Conservation (phyloP, 768 basidiomycete genomes). For the Brasilioporus rufonigricans region DNA sequence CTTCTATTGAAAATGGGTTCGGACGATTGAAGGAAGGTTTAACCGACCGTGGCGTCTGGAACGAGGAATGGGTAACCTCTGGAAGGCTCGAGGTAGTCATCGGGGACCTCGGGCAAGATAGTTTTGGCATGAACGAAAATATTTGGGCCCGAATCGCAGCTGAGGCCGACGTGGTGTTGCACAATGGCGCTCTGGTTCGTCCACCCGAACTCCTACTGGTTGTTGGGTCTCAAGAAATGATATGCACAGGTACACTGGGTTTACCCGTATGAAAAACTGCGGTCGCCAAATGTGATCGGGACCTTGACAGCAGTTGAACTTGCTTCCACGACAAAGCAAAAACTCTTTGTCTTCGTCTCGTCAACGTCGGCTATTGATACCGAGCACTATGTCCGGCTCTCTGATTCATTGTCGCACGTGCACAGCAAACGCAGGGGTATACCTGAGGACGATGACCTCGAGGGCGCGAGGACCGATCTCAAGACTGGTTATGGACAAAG, state of each 20-base stretch:
- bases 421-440: constrained; percentile 57
- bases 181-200: constrained; percentile 95
- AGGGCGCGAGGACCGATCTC: constrained; percentile 70
- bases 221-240: neutral
- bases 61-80: constrained; percentile 71
- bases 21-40: constrained; percentile 69
- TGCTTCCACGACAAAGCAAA: constrained; percentile 69
- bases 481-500: constrained; percentile 95
- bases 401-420: constrained; percentile 58
- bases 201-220: neutral
- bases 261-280: constrained; percentile 93
- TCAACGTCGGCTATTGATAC: constrained; percentile 95
- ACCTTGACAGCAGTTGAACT: constrained; percentile 84
- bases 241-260: constrained; percentile 90
- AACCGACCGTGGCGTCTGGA: constrained; percentile 83
- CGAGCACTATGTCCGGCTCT: constrained; percentile 83
- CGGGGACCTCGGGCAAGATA: constrained; percentile 77
- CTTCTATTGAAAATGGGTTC: constrained; percentile 58
- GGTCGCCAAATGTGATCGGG: constrained; percentile 88
- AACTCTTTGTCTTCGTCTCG: constrained; percentile 86
- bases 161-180: constrained; percentile 81
- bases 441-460: constrained; percentile 84
- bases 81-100: constrained; percentile 73
- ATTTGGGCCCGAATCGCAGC: constrained; percentile 65
- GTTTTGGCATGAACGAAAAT: constrained; percentile 66